Percentiles rank a stretch among this genome's conserved stretches.
phyloP scores from a whole-genome alignment of 2,329 filamentous ascomycete species.

The Sordariomycetes sp. region DNA sequence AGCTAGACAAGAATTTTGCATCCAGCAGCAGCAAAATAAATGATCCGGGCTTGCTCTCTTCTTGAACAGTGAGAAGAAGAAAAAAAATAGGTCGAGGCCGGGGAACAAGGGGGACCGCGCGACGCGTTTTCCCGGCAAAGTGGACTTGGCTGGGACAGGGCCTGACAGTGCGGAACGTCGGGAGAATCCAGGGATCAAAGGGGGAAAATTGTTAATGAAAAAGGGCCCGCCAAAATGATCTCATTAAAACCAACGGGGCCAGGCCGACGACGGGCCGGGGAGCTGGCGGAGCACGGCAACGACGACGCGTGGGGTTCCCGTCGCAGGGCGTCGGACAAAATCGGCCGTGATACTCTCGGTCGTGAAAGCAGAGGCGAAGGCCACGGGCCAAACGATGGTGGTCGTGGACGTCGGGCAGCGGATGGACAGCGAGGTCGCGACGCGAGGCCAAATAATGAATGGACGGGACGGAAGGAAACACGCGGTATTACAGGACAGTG shows the following conservation, averaged over 20 bases:
- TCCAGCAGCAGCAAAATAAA: constrained; percentile 5
- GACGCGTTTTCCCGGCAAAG: constrained; percentile 6
- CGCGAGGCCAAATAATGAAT: neutral
- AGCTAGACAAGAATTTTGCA: constrained; percentile 1
- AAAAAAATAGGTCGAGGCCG: neutral
- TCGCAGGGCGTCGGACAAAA: neutral
- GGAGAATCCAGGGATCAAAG: constrained; percentile 3
- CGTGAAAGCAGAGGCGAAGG: neutral
- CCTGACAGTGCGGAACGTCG: neutral
- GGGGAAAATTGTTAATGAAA: neutral
- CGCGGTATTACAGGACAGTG: neutral
- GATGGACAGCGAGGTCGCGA: neutral
- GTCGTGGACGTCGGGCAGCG: neutral
- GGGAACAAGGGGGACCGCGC: neutral
- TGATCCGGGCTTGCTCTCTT: neutral
- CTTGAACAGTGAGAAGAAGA: neutral
- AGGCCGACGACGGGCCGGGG: neutral
- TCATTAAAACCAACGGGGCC: neutral
- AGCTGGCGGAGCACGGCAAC: neutral
- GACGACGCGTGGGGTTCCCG: neutral
- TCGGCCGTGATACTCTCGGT: neutral
- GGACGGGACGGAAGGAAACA: neutral
- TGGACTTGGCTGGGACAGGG: neutral
- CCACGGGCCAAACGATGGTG: neutral
- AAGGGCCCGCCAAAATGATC: neutral